Evolutionary conservation across 495 filamentous ascomycete species (phyloP), one percentile per base, ranked within the genome.

Genomic region (Podospora pseudoanserina): DNA sequence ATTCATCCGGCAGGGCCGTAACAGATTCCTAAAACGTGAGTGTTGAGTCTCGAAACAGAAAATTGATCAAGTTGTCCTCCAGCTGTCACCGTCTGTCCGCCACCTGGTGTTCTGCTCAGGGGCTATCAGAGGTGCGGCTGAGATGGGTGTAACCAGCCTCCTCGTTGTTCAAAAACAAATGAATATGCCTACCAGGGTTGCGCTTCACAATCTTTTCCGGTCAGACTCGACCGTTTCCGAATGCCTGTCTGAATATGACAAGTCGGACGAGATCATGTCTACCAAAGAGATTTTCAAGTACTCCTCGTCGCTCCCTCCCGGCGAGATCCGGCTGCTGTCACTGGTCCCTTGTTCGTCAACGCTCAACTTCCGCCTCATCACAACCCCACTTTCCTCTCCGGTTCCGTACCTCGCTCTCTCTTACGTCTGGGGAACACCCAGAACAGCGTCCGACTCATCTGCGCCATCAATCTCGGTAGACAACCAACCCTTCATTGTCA

Each of bases 311-410:
- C 56, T 58, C 9, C 19, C 18, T 20, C 56, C 56, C 11, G 59
- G 59, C 23, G 23, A 61, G 4, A 61, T 61, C 59, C 59, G 59
- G 59, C 59, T 61, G 4, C 27, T 61, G 23, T 28, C 23, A n/a
- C 28, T 28, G 13, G 23, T 26, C 0, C 59, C 59, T 7, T 61
- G 16, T 11, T 61, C 59, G 7, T 2, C 20, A 32, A 32, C 59
- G 5, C 59, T 61, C 59, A 61, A 6, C 59, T 61, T 61, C 23
- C 20, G 23, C 5, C 59, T 61, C 27, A 27, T 61, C 59, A 61
- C 59, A 32, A 32, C 59, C 16, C 27, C 28, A 18, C 59, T 61
- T 27, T 20, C 6, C 13, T 58, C 56, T 20, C 56, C 56, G 6
- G 5, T 20, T 5, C 20, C 20, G 59, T 61, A 61, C 15, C 5